These are phyloP conservation scores for Stephanodiscus triporus DNA, from an alignment of 108 stramenopile species.

Conservation along the genomic window DNA sequence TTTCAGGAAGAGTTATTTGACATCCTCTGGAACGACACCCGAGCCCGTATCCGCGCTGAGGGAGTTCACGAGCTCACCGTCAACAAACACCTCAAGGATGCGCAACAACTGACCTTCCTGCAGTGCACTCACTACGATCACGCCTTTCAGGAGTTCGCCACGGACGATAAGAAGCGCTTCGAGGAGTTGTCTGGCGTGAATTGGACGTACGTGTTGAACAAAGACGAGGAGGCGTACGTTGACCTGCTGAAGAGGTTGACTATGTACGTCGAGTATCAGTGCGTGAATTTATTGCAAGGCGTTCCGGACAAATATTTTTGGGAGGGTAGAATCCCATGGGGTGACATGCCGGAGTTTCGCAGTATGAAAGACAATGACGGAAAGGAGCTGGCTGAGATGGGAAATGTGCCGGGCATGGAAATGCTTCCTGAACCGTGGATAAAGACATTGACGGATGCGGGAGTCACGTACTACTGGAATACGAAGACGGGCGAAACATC, in stretches of 20 bases:
- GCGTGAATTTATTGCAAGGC: conserved; percentile 73
- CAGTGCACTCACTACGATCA: conserved; percentile 87
- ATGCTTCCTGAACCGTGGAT: conserved; percentile 67
- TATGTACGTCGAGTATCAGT: conserved; percentile 80
- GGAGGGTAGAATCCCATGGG: conserved; percentile 84
- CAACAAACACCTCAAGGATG: conserved; percentile 85
- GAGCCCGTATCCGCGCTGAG: conserved; percentile 73
- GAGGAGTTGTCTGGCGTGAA: conserved; percentile 62
- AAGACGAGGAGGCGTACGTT: conserved; percentile 52
- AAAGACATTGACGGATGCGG: conserved; percentile 72
- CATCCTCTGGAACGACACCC: conserved; percentile 87
- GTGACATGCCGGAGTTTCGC: conserved; percentile 74
- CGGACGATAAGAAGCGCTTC: conserved; percentile 61
- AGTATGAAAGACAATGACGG: conserved; percentile 62
- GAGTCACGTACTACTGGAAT: conserved; percentile 84
- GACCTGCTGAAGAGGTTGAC: conserved; percentile 76
- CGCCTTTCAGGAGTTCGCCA: conserved; percentile 69
- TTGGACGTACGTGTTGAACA: conserved; percentile 58
- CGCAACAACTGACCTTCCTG: conserved; percentile 86
- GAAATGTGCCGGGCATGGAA: conserved; percentile 26
- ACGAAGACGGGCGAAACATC: conserved; percentile 54
- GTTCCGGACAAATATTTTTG: conserved; percentile 72
- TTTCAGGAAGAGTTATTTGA: conserved; percentile 91
- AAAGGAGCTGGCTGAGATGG: conserved; percentile 48
- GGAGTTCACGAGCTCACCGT: conserved; percentile 84